A percentile compares a stretch with the other conserved stretches of the same genome.
Conservation (phyloP, 495 filamentous ascomycete species). For the Cercophora sp. region DNA sequence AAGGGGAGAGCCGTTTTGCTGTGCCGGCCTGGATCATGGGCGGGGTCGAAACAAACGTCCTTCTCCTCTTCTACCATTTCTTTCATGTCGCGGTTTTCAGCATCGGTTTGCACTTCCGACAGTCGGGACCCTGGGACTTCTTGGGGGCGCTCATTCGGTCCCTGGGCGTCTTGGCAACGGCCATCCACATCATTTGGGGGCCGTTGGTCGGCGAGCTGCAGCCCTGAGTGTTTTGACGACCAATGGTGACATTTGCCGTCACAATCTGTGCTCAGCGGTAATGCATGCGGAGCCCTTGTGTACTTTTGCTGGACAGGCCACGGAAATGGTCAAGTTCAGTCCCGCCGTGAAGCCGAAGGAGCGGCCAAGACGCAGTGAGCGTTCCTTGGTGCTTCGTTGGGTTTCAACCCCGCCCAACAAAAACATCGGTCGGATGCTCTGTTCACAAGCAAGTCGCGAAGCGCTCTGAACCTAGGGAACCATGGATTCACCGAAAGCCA, state of each 20-base stretch:
- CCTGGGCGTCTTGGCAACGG: conserved; percentile 2
- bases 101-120: conserved; percentile 10
- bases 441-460: too few relatives aligned
- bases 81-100: conserved; percentile 14
- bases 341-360: too few relatives aligned
- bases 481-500: background rate
- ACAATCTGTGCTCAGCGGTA: too few relatives aligned
- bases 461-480: too few relatives aligned
- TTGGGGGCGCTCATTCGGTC: conserved; percentile 3
- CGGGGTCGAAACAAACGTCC: conserved; percentile 1
- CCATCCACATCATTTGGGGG: conserved; percentile 15
- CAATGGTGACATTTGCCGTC: too few relatives aligned
- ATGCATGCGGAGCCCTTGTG: too few relatives aligned
- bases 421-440: too few relatives aligned
- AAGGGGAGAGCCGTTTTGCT: conserved; percentile 15
- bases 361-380: too few relatives aligned
- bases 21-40: conserved; percentile 18
- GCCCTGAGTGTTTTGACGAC: conserved; percentile 6
- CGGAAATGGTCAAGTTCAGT: too few relatives aligned
- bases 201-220: conserved; percentile 16
- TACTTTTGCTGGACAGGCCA: too few relatives aligned
- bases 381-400: too few relatives aligned
- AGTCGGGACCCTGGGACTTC: background rate
- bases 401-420: too few relatives aligned
- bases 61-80: conserved; percentile 15